Percentiles rank a stretch among this genome's conserved stretches.
phyloP scores from a whole-genome alignment of 2,329 filamentous ascomycete genomes.

The Cadophora luteo-olivacea region DNA sequence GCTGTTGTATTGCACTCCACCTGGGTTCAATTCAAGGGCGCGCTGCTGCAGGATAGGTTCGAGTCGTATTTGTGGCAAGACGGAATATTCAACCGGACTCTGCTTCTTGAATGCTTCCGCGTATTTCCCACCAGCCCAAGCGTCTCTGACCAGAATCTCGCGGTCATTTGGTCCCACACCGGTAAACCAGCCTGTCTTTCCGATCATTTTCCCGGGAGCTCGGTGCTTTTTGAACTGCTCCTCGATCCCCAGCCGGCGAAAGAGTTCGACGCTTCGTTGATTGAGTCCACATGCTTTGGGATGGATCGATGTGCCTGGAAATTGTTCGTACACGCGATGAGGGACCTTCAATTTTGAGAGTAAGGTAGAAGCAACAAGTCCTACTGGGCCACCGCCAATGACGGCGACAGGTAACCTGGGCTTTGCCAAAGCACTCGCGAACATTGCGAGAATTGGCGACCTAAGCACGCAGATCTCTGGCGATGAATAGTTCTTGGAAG shows the following conservation, averaged over 20 bases:
- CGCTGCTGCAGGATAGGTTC: too few relatives aligned
- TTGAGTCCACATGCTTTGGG: conserved; percentile 27
- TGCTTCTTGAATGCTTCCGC: too few relatives aligned
- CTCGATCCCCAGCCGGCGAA: conserved; percentile 22
- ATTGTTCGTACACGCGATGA: conserved; percentile 29
- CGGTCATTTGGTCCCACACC: conserved; percentile 14
- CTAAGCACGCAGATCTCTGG: too few relatives aligned
- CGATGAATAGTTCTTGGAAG: too few relatives aligned
- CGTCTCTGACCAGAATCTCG: too few relatives aligned
- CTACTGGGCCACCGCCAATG: conserved; percentile 21
- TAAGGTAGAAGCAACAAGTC: conserved; percentile 32
- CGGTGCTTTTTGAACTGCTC: conserved; percentile 9
- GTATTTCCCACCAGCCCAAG: too few relatives aligned
- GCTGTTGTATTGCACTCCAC: too few relatives aligned
- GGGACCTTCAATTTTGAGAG: conserved; percentile 29
- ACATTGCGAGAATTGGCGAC: too few relatives aligned
- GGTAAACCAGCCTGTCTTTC: conserved; percentile 21
- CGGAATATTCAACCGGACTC: too few relatives aligned
- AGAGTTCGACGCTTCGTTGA: conserved; percentile 28
- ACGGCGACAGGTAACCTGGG: conserved; percentile 2
- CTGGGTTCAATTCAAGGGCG: too few relatives aligned
- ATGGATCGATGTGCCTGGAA: conserved; percentile 18
- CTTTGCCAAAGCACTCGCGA: too few relatives aligned
- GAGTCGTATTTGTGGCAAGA: too few relatives aligned
- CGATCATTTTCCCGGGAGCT: conserved; percentile 7